A percentile compares a stretch with the other conserved stretches of the same genome.
Conservation (phyloP, 2,329 filamentous ascomycete species). For the Aspergillus chevalieri region DNA sequence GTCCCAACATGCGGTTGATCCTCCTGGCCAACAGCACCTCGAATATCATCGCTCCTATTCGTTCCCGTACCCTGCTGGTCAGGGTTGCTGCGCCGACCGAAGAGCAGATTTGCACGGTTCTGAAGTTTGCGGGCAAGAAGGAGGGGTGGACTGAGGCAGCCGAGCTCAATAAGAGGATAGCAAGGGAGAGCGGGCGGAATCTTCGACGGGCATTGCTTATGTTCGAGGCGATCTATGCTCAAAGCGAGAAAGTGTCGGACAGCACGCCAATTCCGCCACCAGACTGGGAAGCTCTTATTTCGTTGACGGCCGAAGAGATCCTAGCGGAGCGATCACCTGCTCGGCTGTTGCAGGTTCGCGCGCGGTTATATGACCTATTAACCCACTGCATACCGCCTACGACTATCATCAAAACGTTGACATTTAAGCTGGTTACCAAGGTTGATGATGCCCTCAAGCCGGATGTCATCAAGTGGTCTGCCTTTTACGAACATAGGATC, state of each 20-base stretch:
- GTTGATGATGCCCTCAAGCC: conserved; percentile 86
- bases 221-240: conserved; percentile 94
- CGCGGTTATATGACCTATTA: conserved; percentile 93
- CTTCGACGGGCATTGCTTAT: conserved; percentile 84
- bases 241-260: conserved; percentile 88
- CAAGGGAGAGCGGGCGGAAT: conserved; percentile 84
- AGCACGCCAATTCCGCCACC: conserved; percentile 85
- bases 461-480: conserved; percentile 91
- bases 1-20: conserved; percentile 85
- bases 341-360: conserved; percentile 77
- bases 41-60: conserved; percentile 98
- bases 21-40: conserved; percentile 91
- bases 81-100: conserved; percentile 85
- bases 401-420: conserved; percentile 78
- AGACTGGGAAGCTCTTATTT: conserved; percentile 92
- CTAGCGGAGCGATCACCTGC: conserved; percentile 88
- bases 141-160: conserved; percentile 76
- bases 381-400: conserved; percentile 96
- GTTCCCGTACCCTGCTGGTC: conserved; percentile 83
- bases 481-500: conserved; percentile 94
- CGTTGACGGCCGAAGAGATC: conserved; percentile 86
- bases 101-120: conserved; percentile 71
- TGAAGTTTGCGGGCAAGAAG: conserved; percentile 61
- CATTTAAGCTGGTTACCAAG: conserved; percentile 81
- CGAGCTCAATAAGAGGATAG: conserved; percentile 75